Percentiles rank a stretch among this genome's conserved stretches.
Conservation (phyloP, 768 basidiomycete genomes). For the Leccinellum albellum region DNA sequence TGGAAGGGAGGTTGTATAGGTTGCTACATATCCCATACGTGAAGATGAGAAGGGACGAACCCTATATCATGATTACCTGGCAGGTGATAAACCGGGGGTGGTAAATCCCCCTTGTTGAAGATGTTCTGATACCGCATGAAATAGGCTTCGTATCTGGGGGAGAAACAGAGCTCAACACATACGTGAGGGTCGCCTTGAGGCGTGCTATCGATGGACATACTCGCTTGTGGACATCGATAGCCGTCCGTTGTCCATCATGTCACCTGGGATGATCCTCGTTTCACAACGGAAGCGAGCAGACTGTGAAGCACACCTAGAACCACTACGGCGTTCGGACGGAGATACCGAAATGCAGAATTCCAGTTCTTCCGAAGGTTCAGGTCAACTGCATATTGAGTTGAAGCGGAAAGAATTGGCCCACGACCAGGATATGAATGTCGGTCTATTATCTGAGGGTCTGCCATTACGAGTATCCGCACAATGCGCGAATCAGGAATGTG, state of each 20-base stretch:
- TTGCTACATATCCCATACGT: background rate
- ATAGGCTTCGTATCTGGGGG: conserved; percentile 71
- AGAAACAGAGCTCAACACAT: conserved; percentile 5
- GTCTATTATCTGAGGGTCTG: conserved; percentile 87
- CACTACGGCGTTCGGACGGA: conserved; percentile 67
- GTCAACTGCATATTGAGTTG: conserved; percentile 70
- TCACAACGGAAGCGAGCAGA: background rate
- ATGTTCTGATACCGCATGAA: conserved; percentile 64
- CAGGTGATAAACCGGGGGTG: conserved; percentile 61
- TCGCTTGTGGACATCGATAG: conserved; percentile 58
- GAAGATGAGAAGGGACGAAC: conserved; percentile 35
- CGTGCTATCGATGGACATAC: conserved; percentile 43
- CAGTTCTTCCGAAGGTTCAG: conserved; percentile 83
- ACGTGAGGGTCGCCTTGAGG: background rate
- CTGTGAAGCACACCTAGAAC: conserved; percentile 54
- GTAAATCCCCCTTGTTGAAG: conserved; percentile 46
- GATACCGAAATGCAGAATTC: conserved; percentile 52
- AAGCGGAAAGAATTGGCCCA: conserved; percentile 46
- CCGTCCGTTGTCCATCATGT: conserved; percentile 89
- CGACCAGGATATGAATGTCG: conserved; percentile 68
- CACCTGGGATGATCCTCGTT: conserved; percentile 30
- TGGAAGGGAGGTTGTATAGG: conserved; percentile 9
- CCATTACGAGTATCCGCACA: conserved; percentile 58
- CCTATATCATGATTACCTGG: conserved; percentile 93
- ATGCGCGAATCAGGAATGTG: conserved; percentile 18